A percentile compares a stretch with the other conserved stretches of the same genome.
Conservation (phyloP, 2,329 filamentous ascomycete genomes). For the Fusarium sp. region DNA sequence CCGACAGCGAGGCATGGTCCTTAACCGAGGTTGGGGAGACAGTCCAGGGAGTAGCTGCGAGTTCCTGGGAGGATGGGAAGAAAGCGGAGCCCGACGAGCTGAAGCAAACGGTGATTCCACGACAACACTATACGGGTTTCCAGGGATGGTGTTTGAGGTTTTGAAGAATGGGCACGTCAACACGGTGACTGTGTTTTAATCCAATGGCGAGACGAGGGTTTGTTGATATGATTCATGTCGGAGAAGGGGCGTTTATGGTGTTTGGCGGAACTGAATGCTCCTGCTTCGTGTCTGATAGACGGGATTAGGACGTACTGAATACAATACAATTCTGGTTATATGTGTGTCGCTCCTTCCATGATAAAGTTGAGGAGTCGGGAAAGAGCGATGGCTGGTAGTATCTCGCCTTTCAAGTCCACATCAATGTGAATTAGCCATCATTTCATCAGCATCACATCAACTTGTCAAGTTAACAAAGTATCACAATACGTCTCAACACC, state of each 20-base stretch:
- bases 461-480: not conserved
- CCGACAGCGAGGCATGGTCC: conserved; percentile 77
- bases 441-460: not conserved
- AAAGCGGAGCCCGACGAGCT: conserved; percentile 65
- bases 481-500: not conserved
- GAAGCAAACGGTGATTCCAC: conserved; percentile 66
- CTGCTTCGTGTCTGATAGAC: conserved; percentile 8
- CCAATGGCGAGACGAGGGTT: not conserved
- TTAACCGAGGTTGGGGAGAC: conserved; percentile 90
- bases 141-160: conserved; percentile 93
- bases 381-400: not conserved
- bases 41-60: conserved; percentile 91
- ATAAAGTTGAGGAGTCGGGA: not conserved
- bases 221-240: not conserved
- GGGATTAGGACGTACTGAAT: not conserved
- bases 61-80: conserved; percentile 85
- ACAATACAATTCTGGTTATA: not conserved
- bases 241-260: conserved; percentile 27
- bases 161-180: conserved; percentile 91
- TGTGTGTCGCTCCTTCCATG: not conserved
- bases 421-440: not conserved
- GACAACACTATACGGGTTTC: conserved; percentile 91
- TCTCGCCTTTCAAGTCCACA: not conserved
- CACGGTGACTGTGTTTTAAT: conserved; percentile 83
- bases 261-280: conserved; percentile 10